Evolutionary conservation across 225 moss, liverwort and hornwort species (phyloP), one percentile per base, ranked within the genome.

Genomic region (Rhytidiadelphus loreus): DNA sequence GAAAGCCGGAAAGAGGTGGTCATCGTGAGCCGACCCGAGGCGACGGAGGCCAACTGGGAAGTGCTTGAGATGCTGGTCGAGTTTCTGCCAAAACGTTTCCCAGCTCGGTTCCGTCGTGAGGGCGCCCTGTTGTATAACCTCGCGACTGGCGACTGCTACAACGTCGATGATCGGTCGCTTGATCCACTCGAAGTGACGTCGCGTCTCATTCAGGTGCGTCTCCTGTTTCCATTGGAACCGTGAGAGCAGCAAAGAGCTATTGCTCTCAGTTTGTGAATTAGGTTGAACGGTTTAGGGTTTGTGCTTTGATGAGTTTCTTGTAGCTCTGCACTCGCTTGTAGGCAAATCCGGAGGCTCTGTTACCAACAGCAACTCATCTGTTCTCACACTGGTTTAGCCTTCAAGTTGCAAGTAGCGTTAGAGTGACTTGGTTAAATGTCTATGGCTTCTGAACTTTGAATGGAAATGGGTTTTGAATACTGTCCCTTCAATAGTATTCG

Each of bases 1-100:
- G 95, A 89, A 13, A 95, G 91, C 28, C 91, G 94, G 18, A 96
- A 94, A 86, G 91, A 82, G 29, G 46, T 95, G 63, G 91, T 90
- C 46, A 88, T 96, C 84, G 92, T 89, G 52, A 96, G 92, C 82
- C 90, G 82, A 73, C 89, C 93, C 8, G 91, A 96, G 86, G 96
- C 96, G n/a, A 80, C 89, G 24, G 94, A 94, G 80, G 93, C 94
- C 39, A 96, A 95, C 63, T 93, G 94, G 95, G 96, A 95, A 74
- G 85, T 95, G 86, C 57, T 96, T 81, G 95, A 96, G 89, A 90
- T 92, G 91, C 86, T 96, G 74, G 92, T 91, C 8, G 92, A 91
- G 35, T 94, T 94, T 85, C 91, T 95, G 70, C 95, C 96, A 2
- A 77, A 57, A 63, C 92, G 89, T 56, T 96, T 96, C 72, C 95